Conservation (phyloP, 225 moss, liverwort and hornwort genomes). For the Takakia lepidozioides region DNA sequence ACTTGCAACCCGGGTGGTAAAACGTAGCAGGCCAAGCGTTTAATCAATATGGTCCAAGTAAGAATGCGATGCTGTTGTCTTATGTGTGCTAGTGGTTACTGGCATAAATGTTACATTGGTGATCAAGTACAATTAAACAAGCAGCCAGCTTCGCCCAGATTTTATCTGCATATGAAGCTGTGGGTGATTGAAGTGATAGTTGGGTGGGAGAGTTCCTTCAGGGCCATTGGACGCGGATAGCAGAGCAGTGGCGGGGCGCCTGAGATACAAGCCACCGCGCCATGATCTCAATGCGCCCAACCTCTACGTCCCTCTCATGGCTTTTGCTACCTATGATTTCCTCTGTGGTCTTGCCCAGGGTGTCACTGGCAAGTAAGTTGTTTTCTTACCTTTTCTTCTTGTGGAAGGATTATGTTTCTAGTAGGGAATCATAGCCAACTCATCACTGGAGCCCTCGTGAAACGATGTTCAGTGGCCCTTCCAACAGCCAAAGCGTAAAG, state of each 20-base stretch:
- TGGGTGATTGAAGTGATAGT: too few relatives aligned
- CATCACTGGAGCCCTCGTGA: too few relatives aligned
- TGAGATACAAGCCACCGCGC: conserved; percentile 91
- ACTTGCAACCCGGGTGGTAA: too few relatives aligned
- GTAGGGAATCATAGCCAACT: background rate
- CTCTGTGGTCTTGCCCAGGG: conserved; percentile 72
- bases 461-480: too few relatives aligned
- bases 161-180: background rate
- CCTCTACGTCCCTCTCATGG: conserved; percentile 93
- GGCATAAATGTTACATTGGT: too few relatives aligned
- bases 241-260: conserved; percentile 94
- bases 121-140: background rate
- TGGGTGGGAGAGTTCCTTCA: conserved; percentile 6
- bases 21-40: too few relatives aligned
- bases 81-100: too few relatives aligned
- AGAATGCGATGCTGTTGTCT: too few relatives aligned
- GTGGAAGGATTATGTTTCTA: background rate
- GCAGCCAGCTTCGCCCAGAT: background rate
- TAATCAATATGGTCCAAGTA: too few relatives aligned
- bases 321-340: conserved; percentile 76
- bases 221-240: conserved; percentile 98
- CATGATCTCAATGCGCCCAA: conserved; percentile 97
- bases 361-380: conserved; percentile 56
- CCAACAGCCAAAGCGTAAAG: too few relatives aligned
- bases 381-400: background rate